Conservation (phyloP, 176 grass and related monocot species). For the Oryza glaberrima region DNA sequence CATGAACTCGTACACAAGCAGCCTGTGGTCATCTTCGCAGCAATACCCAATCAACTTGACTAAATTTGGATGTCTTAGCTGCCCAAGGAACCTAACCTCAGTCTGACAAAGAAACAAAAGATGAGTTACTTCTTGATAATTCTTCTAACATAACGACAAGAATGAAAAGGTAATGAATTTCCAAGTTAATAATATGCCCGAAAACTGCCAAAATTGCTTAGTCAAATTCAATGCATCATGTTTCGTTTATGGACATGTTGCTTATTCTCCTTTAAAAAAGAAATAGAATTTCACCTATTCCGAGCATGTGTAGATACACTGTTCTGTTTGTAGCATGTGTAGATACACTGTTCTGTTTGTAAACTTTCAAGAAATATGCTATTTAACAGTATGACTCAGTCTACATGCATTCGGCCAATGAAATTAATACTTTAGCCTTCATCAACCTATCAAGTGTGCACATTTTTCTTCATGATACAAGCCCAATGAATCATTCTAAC, state of each 20-base stretch:
- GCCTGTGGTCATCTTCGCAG: slow-evolving; percentile 95
- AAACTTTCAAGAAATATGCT: background rate
- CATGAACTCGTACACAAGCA: slow-evolving; percentile 98
- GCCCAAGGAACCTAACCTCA: slow-evolving; percentile 94
- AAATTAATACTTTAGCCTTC: slow-evolving; percentile 2
- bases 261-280: background rate
- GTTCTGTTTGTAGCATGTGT: too few species aligned
- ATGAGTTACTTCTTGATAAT: slow-evolving; percentile 14
- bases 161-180: background rate
- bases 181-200: background rate
- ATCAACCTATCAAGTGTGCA: background rate
- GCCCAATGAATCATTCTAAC: background rate
- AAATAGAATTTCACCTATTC: background rate
- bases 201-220: background rate
- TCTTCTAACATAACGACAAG: background rate
- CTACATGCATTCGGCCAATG: background rate
- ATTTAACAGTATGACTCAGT: background rate
- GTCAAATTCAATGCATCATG: background rate
- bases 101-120: slow-evolving; percentile 58
- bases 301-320: background rate
- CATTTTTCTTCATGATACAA: background rate
- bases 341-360: background rate
- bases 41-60: slow-evolving; percentile 99
- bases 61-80: slow-evolving; percentile 95
- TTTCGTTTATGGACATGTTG: slow-evolving; percentile 19